Conservation (phyloP, 2,329 filamentous ascomycete species). For the Elsinoe fawcettii region DNA sequence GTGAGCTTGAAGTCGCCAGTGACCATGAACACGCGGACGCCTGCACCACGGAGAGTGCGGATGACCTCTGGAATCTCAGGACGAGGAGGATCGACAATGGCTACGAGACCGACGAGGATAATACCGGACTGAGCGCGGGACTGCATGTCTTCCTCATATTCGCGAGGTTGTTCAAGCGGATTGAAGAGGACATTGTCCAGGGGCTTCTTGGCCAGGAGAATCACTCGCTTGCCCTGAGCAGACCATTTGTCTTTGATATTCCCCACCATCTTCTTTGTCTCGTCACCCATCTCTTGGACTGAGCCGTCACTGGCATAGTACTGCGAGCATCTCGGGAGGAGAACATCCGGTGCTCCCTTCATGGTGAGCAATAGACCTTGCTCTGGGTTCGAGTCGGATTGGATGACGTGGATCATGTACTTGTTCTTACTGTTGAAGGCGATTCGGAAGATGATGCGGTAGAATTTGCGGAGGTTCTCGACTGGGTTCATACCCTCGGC, state of each 20-base stretch:
- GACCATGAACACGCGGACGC: constrained; percentile 73
- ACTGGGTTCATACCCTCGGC: constrained; percentile 58
- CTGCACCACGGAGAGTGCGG: constrained; percentile 58
- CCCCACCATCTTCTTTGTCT: constrained; percentile 48
- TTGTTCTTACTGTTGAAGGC: constrained; percentile 81
- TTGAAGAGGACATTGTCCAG: constrained; percentile 51
- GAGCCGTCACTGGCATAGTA: constrained; percentile 51
- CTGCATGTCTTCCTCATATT: constrained; percentile 50
- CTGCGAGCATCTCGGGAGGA: constrained; percentile 55
- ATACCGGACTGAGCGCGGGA: constrained; percentile 50
- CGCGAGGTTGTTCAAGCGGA: constrained; percentile 43
- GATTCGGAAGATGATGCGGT: constrained; percentile 59
- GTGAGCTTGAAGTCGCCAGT: constrained; percentile 73
- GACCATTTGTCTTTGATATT: constrained; percentile 62
- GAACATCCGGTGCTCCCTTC: constrained; percentile 69
- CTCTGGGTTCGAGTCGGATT: constrained; percentile 25
- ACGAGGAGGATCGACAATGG: constrained; percentile 53
- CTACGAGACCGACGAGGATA: constrained; percentile 49
- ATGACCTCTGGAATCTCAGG: constrained; percentile 53
- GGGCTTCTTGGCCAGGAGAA: constrained; percentile 53
- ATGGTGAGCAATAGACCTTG: constrained; percentile 52
- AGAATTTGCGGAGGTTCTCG: constrained; percentile 51
- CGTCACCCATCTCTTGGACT: constrained; percentile 44
- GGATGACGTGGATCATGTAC: constrained; percentile 63
- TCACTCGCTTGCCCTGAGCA: constrained; percentile 59